phyloP scores from a whole-genome alignment of 805 yeast genomes.

The Saturnispora serradocipensis region DNA sequence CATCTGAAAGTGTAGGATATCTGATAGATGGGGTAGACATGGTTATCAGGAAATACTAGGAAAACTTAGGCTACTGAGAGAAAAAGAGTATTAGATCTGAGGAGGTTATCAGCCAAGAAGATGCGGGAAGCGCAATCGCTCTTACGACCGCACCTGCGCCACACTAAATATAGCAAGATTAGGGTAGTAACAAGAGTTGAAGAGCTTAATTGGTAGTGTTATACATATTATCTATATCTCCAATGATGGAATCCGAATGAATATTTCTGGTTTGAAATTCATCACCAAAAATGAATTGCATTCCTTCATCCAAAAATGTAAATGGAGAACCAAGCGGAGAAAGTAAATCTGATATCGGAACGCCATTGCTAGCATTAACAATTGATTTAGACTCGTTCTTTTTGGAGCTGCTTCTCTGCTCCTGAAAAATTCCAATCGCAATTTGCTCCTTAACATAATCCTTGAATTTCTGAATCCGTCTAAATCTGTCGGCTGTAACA shows the following conservation, averaged over 20 bases:
- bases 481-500: slow-evolving; percentile 12
- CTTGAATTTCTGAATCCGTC: slow-evolving; percentile 13
- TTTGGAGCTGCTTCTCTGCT: neutral
- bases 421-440: neutral
- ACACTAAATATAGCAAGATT: neutral
- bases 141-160: neutral
- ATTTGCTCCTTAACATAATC: slow-evolving; percentile 2
- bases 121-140: neutral
- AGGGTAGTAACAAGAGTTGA: neutral
- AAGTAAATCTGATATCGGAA: neutral
- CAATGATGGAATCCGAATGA: neutral
- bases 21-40: slow-evolving; percentile 5
- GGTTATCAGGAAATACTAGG: neutral
- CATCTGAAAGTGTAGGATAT: slow-evolving; percentile 8
- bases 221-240: slow-evolving; percentile 3
- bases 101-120: neutral
- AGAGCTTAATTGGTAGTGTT: neutral
- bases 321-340: slow-evolving; percentile 1
- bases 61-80: neutral
- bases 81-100: neutral
- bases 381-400: neutral
- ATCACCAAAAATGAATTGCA: slow-evolving; percentile 11
- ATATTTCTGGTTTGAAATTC: neutral
- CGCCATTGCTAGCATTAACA: neutral
- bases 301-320: slow-evolving; percentile 10